Base-by-base conservation (phyloP, 176 grass and related monocot species). In the Avena insularis region DNA sequence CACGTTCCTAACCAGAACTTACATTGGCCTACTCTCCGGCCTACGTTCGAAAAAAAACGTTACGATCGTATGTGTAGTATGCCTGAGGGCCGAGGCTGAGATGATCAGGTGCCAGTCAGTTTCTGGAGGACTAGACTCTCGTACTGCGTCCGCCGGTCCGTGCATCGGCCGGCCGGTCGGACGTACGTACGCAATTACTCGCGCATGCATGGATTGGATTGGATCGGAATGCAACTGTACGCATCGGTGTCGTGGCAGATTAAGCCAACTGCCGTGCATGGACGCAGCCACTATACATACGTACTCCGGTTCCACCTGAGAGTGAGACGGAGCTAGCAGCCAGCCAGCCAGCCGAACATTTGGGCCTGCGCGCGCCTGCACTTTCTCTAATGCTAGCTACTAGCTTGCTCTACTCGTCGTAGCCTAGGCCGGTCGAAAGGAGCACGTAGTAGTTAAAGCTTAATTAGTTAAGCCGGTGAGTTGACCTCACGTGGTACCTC, bases 121-220 rank as follows among this genome's bases (percentile, higher is more conserved):
- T 82, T 77, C 29, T 66, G 14, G 47, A 75, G 80, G 69, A 67
- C 76, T 43, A 74, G 69, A 66, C 76, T 82, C 69, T 82, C 69
- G n/a, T 7, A 46, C 12, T 14, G 71, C 6, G 5, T 57, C 31
- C 0, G 62, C 38, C 31, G 9, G 57, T n/a, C 19, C 17, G 19
- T 59, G 8, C 19, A 9, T 59, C 57, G 20, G 16, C 57, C 57
- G 20, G 16, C 19, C 57, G 16, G 20, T 12, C 14, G 29, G 31
- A 4, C 36, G 46, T 20, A 17, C 38, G 38, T 38, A 43, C 46
- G 69, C 38, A 45, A 23, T 35, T 2, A 20, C 43, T 45, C 20
- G 33, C 15, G 23, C 85, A 9, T 72, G 66, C 45, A 33, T 40
- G 17, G 38, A 38, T 38, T 33, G 33, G 33, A 35, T 35, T 35